Evolutionary conservation across 2,329 filamentous ascomycete species (phyloP).

Genomic region (Leptographium wingfieldii): DNA sequence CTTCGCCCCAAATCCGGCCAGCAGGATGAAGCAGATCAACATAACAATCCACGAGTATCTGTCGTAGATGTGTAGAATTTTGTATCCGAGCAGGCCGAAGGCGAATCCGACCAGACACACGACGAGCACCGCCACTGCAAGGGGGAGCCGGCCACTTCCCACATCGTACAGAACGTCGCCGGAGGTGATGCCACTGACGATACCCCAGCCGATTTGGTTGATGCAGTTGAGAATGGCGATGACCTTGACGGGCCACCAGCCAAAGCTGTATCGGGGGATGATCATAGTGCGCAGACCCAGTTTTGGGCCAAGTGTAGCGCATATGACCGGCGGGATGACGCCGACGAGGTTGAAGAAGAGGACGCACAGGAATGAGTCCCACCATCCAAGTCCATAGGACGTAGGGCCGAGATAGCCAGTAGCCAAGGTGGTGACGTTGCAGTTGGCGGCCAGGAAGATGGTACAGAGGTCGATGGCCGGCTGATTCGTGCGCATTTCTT

Average conservation of each 20-base stretch:
- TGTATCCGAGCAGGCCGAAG: slow-evolving; percentile 14
- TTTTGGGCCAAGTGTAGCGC: slow-evolving; percentile 16
- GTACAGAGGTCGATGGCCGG: slow-evolving; percentile 10
- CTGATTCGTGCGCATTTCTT: slow-evolving; percentile 11
- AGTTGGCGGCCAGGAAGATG: slow-evolving; percentile 13
- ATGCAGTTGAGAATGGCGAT: slow-evolving; percentile 12
- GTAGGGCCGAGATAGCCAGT: slow-evolving; percentile 6
- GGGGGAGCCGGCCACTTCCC: slow-evolving; percentile 12
- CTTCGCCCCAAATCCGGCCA: slow-evolving; percentile 12
- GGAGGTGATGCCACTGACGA: slow-evolving; percentile 13
- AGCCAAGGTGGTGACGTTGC: slow-evolving; percentile 9
- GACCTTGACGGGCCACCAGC: slow-evolving; percentile 13
- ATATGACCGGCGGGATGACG: slow-evolving; percentile 14
- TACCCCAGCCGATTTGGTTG: slow-evolving; percentile 13
- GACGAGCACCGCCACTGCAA: slow-evolving; percentile 14
- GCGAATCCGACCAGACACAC: slow-evolving; percentile 11
- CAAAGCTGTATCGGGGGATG: slow-evolving; percentile 18
- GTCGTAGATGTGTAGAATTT: slow-evolving; percentile 12
- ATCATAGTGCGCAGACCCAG: slow-evolving; percentile 19
- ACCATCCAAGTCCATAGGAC: slow-evolving; percentile 15
- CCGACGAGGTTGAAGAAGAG: slow-evolving; percentile 19
- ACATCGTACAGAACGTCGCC: slow-evolving; percentile 14
- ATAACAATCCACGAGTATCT: slow-evolving; percentile 13
- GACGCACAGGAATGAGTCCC: slow-evolving; percentile 15
- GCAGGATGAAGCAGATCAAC: slow-evolving; percentile 9